Percentiles rank a stretch among this genome's conserved stretches.
Evolutionary conservation across 495 filamentous ascomycete species (phyloP).

Genomic region (Aspergillus heteromorphus): DNA sequence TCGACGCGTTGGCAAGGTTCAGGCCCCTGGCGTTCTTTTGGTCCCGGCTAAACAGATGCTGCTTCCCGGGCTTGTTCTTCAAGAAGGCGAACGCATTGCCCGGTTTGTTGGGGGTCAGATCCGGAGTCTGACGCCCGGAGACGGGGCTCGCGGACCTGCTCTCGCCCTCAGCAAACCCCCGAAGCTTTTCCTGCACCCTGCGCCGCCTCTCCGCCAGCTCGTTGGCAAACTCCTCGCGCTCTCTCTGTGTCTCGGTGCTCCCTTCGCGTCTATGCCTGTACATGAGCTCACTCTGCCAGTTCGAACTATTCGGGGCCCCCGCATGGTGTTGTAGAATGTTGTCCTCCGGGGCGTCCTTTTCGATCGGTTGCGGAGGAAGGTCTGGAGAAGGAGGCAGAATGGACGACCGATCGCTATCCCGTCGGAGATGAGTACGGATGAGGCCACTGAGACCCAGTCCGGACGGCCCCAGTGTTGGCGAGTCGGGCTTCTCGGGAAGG

Average conservation of each 20-base stretch:
- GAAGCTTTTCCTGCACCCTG: conserved; percentile 76
- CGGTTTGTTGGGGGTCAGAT: conserved; percentile 29
- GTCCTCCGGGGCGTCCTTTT: not conserved
- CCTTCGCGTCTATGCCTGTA: conserved; percentile 44
- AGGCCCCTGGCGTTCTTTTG: conserved; percentile 67
- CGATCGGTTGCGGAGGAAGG: conserved; percentile 13
- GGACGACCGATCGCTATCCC: conserved; percentile 75
- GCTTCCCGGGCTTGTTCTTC: conserved; percentile 60
- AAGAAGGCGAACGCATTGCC: conserved; percentile 64
- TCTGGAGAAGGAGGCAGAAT: conserved; percentile 49
- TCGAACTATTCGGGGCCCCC: conserved; percentile 21
- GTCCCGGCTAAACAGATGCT: conserved; percentile 51
- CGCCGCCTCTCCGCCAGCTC: conserved; percentile 73
- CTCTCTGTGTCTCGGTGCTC: conserved; percentile 58
- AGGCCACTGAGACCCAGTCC: conserved; percentile 70
- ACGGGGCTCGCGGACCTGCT: conserved; percentile 50
- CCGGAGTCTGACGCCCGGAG: conserved; percentile 43
- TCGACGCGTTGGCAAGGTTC: conserved; percentile 56
- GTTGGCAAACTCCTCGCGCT: conserved; percentile 71
- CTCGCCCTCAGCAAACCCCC: conserved; percentile 64
- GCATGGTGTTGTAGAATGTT: not conserved
- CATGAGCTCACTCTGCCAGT: conserved; percentile 31
- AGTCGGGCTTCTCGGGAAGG: conserved; percentile 55
- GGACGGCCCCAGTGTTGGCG: conserved; percentile 70
- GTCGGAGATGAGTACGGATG: conserved; percentile 80